Conservation (phyloP, 306 rosid genomes). For the Malus orientalis region DNA sequence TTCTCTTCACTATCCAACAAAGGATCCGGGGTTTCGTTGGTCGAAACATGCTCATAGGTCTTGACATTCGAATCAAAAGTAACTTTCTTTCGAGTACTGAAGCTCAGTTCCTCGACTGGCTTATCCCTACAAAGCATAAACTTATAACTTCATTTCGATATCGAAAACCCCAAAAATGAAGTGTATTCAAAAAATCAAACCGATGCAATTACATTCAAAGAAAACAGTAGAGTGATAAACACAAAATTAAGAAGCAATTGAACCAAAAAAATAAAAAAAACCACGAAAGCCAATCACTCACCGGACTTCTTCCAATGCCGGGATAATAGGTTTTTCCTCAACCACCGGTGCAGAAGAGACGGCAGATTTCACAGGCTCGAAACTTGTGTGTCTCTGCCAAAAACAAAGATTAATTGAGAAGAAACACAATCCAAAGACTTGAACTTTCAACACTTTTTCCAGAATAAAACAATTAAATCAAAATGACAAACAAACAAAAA, state of each 20-base stretch:
- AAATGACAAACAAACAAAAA: not conserved
- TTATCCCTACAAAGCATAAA: conserved; percentile 36
- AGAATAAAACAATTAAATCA: not conserved
- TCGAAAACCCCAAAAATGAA: not conserved
- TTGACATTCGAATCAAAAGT: conserved; percentile 72
- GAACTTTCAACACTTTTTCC: not conserved
- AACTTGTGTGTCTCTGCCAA: conserved; percentile 35
- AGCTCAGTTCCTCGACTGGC: conserved; percentile 41
- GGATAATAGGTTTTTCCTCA: conserved; percentile 18
- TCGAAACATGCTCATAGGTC: conserved; percentile 52
- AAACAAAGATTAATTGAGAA: not conserved
- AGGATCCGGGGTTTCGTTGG: conserved; percentile 24
- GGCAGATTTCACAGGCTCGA: conserved; percentile 30
- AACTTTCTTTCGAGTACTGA: conserved; percentile 56
- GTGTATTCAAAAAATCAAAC: not conserved
- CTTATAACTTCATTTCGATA: not conserved
- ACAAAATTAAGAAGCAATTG: not conserved
- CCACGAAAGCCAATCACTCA: conserved; percentile 22
- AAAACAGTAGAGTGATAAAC: not conserved
- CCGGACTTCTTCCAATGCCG: conserved; percentile 26
- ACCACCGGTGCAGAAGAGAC: conserved; percentile 25
- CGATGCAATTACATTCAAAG: not conserved
- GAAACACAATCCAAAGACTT: not conserved
- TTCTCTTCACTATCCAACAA: conserved; percentile 22
- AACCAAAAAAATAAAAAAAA: not conserved